Base-by-base conservation (phyloP, 495 filamentous ascomycete genomes). In the Lentithecium fluviatile region DNA sequence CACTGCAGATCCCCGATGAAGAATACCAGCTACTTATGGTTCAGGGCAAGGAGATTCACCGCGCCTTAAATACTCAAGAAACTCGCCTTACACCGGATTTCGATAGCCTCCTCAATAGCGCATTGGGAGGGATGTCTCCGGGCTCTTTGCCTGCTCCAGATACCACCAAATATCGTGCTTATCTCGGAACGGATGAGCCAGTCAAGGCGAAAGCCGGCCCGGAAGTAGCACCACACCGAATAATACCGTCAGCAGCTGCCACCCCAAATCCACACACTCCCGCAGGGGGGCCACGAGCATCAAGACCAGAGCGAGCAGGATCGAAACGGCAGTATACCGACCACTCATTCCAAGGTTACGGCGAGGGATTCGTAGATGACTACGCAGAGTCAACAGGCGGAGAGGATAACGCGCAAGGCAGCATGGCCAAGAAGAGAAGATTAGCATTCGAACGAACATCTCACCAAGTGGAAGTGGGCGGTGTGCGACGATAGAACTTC, bases 301-400 rank as follows among this genome's bases (percentile, higher is more conserved):
- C 62, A 10, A 76, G 85, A 34, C 83, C 87, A 2, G 85, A 79
- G 66, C 82, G 83, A 26, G 34, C 65, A 52, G 81, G 81, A 29
- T 85, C 83, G 65, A 87, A 88, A 74, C 77, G 87, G 62, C 76
- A 83, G 63, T 89, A 89, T 68, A 81, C 84, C 66, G 87, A 88
- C 26, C 75, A 75, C 45, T 85, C 82, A 64, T 89, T 85, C 69
- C 81, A 81, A 52, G 87, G 87, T 4, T 90, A 89, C 62, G 82
- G 79, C 49, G 85, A 88, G 74, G 85, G 82, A 11, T 85, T 74
- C 69, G 75, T 76, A 11, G 82, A 85, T 67, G 83, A 84, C 52
- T 81, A 84, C 58, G 80, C 80, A 50, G 73, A 76, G 37, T 69
- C 70, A 54, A 67, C 64, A 26, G 66, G 50, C 20, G 69, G 69